A percentile compares a stretch with the other conserved stretches of the same genome.
phyloP scores from a whole-genome alignment of 257 asterid genomes.

The Ophiorrhiza pumila region DNA sequence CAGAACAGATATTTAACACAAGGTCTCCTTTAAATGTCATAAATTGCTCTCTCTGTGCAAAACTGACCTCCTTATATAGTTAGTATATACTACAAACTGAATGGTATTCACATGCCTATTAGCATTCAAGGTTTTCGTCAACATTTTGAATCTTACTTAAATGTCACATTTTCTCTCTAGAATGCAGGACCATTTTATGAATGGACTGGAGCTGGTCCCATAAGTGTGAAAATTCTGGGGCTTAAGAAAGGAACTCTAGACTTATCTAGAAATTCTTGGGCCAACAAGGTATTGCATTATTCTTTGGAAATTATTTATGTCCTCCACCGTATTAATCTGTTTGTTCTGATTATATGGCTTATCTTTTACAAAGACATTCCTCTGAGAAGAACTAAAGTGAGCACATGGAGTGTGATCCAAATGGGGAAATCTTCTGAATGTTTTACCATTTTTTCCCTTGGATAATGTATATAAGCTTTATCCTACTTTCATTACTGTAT shows the following conservation, averaged over 20 bases:
- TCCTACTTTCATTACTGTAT: conserved; percentile 13
- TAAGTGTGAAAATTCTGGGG: conserved; percentile 63
- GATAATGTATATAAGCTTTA: neutral
- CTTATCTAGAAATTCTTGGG: conserved; percentile 64
- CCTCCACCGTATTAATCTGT: neutral
- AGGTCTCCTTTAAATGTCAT: conserved; percentile 1
- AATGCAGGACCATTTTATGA: conserved; percentile 89
- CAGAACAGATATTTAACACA: neutral
- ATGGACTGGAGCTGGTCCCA: conserved; percentile 87
- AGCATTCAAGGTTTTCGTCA: neutral
- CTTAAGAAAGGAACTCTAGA: conserved; percentile 58
- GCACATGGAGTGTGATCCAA: neutral
- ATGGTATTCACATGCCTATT: neutral
- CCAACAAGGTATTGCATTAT: conserved; percentile 55
- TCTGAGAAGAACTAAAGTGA: neutral
- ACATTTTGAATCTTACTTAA: neutral
- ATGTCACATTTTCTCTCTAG: conserved; percentile 32
- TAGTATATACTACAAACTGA: neutral
- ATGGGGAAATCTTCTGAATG: neutral
- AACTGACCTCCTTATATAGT: neutral
- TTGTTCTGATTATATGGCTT: neutral
- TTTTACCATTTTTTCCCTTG: neutral
- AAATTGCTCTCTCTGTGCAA: neutral
- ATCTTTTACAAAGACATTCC: neutral
- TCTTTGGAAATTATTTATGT: neutral